Conservation (phyloP, 2,329 filamentous ascomycete genomes). For the Calycina herbarum region DNA sequence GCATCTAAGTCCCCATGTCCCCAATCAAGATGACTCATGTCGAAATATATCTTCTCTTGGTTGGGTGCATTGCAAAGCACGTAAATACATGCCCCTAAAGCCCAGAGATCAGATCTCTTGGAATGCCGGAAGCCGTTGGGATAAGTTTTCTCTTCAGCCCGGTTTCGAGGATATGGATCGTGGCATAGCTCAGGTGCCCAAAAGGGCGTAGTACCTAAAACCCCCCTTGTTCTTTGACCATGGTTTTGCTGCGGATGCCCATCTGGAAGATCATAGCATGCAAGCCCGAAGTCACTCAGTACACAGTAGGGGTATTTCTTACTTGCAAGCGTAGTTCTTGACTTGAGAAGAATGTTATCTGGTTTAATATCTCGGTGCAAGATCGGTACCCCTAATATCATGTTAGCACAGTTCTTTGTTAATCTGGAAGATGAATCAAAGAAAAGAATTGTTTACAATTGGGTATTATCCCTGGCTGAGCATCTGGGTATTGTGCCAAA, state of each 20-base stretch:
- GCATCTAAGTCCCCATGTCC: neutral
- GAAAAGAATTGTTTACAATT: too few relatives aligned
- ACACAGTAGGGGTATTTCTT: slow-evolving; percentile 32
- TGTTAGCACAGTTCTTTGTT: too few relatives aligned
- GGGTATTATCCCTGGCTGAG: slow-evolving; percentile 1
- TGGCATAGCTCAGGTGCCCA: slow-evolving; percentile 31
- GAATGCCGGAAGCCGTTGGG: slow-evolving; percentile 20
- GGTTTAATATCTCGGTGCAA: slow-evolving; percentile 36
- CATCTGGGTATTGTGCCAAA: slow-evolving; percentile 14
- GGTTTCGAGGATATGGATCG: slow-evolving; percentile 21
- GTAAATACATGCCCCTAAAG: slow-evolving; percentile 28
- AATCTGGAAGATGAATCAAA: too few relatives aligned
- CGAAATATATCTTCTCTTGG: neutral
- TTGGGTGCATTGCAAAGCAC: slow-evolving; percentile 18
- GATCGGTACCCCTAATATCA: slow-evolving; percentile 28
- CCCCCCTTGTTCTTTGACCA: slow-evolving; percentile 5
- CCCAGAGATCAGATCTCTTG: slow-evolving; percentile 30
- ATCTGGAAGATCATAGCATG: slow-evolving; percentile 21
- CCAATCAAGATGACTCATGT: neutral
- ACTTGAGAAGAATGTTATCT: slow-evolving; percentile 34
- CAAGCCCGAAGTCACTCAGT: slow-evolving; percentile 35
- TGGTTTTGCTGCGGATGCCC: slow-evolving; percentile 15
- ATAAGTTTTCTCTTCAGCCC: slow-evolving; percentile 12
- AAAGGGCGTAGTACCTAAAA: slow-evolving; percentile 21
- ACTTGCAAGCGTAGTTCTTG: slow-evolving; percentile 24